Base-by-base conservation (phyloP, 2,329 filamentous ascomycete genomes). In the Phialophora macrospora region DNA sequence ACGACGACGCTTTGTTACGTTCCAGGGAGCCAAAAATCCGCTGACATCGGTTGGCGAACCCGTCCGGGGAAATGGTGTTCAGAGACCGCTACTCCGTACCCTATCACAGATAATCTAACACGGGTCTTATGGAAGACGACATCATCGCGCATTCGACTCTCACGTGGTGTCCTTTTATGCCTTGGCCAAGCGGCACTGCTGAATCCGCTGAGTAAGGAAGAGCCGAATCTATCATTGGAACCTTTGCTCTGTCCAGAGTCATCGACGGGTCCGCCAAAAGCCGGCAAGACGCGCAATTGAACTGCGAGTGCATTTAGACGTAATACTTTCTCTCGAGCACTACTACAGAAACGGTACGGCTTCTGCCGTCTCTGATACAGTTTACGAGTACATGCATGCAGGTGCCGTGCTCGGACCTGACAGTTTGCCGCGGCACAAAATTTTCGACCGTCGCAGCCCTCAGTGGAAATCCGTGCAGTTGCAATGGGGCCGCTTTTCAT, bases 141-240 rank as follows among this genome's bases (percentile, higher is more conserved):
- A 65, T 65, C 63, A 65, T 65, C 46, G 63, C 61, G 57, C 63
- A 30, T 55, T 46, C 59, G 51, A 38, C 49, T 34, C 63, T 65
- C 63, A 65, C 63, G 63, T 65, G 63, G 52, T 44, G 59, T 62
- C 26, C 14, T 17, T 49, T 20, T 54, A 22, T 51, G 48, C 48
- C 22, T 11, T 51, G 11, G 24, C 11, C 22, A 28, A 24, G 48
- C 48, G 14, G 48, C 48, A 51, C 46, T 11, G 20, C 22, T 26
- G 8, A 3, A 51, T 17, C 38, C 30, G 41, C 26, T 49, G 60
- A 55, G 32, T 49, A 49, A 59, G 32, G 28, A 26, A 17, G 8
- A 28, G 56, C 41, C 4, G 22, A 49, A 17, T 49, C 56, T 30
- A 20, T 59, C 22, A 24, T 49, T 30, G 56, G 56, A 52, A 52